Percentiles rank a stretch among this genome's conserved stretches.
Evolutionary conservation across 768 basidiomycete genomes (phyloP).

Genomic region (Boletus insuetus): DNA sequence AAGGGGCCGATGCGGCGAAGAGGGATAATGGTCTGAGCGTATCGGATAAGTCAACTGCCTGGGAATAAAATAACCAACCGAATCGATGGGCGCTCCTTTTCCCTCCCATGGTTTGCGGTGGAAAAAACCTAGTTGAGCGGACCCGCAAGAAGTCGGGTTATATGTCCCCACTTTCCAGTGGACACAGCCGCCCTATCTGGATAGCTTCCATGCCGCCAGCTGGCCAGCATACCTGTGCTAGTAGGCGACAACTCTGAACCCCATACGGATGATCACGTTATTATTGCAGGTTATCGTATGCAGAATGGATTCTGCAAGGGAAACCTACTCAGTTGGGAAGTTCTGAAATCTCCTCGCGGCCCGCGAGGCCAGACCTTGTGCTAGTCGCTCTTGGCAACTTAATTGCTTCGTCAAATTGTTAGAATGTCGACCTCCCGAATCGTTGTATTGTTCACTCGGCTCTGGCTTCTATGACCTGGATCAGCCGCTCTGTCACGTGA

Average conservation of each 20-base stretch:
- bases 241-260: background rate
- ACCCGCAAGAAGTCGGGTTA: background rate
- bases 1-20: background rate
- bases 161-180: background rate
- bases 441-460: too few species aligned
- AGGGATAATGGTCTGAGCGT: background rate
- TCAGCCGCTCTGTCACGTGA: too few species aligned
- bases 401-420: too few species aligned
- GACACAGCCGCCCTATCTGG: background rate
- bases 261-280: too few species aligned
- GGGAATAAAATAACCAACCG: slow-evolving; percentile 1
- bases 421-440: too few species aligned
- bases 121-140: background rate
- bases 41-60: background rate
- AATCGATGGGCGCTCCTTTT: background rate
- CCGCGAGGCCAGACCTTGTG: too few species aligned
- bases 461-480: too few species aligned
- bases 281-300: too few species aligned
- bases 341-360: too few species aligned
- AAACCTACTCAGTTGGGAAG: too few species aligned
- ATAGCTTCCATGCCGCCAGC: background rate
- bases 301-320: too few species aligned
- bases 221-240: background rate
- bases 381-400: too few species aligned
- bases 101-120: background rate